Evolutionary conservation across 345 rosid genomes (phyloP), one percentile per base, ranked within the genome.

Genomic region (Aethionema arabicum): DNA sequence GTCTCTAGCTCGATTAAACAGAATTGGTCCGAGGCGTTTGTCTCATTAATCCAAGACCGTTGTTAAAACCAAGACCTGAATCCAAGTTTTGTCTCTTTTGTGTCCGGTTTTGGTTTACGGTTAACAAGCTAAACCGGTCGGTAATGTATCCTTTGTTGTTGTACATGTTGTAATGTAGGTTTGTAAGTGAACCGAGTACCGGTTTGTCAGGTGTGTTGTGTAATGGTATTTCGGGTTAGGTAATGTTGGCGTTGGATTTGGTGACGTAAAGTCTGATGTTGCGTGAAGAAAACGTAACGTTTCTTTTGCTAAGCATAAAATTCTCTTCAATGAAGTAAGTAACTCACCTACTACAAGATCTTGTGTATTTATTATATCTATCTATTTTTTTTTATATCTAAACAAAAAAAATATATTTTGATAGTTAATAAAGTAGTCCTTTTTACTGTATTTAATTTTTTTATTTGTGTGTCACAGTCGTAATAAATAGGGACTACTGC

Each of bases 1-100:
- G 76, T 82, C 14, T 72, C 84, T 51, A 72, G 75, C 53, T 74
- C 65, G 6, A 75, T 64, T 14, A 63, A 69, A 73, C 73, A 76
- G 47, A 55, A 73, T 61, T 86, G 93, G 87, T 78, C 78, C 14
- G 71, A 78, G 53, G 65, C 75, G 13, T 78, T 83, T 62, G 64
- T 68, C 53, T 12, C 59, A 16, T 27, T 65, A 37, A 64, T 83
- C 16, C 67, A 70, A 48, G 73, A 72, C 39, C 53, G 41, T 47
- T 59, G 21, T 16, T 71, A 59, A 21, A 21, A 63, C 56, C 38
- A 39, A 15, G 15, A 32, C 45, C 44, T 51, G 15, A 57, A 46
- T 61, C 62, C 31, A 51, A 8, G 13, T 8, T 44, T 63, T 50
- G 36, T 33, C 46, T 11, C 36, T 12, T 29, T 3, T 36, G 60